phyloP scores from a whole-genome alignment of 306 rosid genomes.

The Prinsepia uniflora region DNA sequence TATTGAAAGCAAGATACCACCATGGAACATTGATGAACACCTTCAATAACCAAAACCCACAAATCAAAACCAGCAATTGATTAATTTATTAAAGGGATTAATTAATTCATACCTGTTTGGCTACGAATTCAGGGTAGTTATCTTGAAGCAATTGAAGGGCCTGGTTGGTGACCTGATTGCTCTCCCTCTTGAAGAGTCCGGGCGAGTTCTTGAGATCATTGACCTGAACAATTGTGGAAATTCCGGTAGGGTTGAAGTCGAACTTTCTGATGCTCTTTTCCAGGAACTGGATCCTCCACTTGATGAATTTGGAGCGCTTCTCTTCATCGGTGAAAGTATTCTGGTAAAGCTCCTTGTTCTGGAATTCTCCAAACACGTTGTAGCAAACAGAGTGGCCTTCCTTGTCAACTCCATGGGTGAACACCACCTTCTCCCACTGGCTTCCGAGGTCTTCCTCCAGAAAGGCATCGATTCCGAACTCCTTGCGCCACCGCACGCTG shows the following conservation, averaged over 20 bases:
- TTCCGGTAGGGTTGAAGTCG: conserved; percentile 43
- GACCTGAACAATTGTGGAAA: conserved; percentile 49
- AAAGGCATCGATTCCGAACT: conserved; percentile 55
- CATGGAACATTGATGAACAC: conserved; percentile 57
- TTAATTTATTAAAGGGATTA: too few relatives aligned
- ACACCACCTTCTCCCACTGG: conserved; percentile 48
- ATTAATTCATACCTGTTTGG: conserved; percentile 40
- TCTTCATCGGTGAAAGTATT: conserved; percentile 43
- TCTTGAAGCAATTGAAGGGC: conserved; percentile 56
- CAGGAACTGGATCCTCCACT: conserved; percentile 49
- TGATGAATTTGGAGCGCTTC: conserved; percentile 40
- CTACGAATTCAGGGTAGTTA: conserved; percentile 57
- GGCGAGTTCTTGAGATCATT: conserved; percentile 50
- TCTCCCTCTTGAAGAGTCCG: conserved; percentile 42
- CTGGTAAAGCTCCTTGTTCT: conserved; percentile 46
- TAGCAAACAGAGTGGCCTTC: conserved; percentile 60
- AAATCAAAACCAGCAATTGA: background rate
- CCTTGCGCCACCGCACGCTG: conserved; percentile 73
- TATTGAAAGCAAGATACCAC: conserved; percentile 54
- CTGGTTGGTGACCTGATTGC: conserved; percentile 38
- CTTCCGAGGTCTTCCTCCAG: conserved; percentile 42
- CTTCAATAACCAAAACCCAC: conserved; percentile 22
- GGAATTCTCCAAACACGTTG: conserved; percentile 51
- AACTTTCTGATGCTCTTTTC: conserved; percentile 52
- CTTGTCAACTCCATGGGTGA: conserved; percentile 46